These are phyloP conservation scores for Rhizopus stolonifer DNA, from an alignment of 371 early-diverging fungal species.

Conservation along the genomic window DNA sequence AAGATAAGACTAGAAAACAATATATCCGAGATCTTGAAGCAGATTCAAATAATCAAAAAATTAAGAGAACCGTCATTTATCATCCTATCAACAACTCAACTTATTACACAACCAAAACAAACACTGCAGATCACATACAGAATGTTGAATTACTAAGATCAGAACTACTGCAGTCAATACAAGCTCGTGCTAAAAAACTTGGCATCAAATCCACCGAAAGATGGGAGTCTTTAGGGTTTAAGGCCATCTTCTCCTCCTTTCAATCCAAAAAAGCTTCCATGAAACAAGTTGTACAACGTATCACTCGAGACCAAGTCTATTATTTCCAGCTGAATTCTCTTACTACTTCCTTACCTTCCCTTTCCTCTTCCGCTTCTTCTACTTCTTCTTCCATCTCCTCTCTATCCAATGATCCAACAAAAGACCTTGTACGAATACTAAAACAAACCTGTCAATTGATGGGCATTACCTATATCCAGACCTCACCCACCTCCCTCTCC, in stretches of 20 bases:
- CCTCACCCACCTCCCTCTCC: constrained; percentile 19
- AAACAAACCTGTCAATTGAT: constrained; percentile 42
- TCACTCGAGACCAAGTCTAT: constrained; percentile 37
- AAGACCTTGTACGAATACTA: constrained; percentile 31
- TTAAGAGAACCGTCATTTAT: constrained; percentile 34
- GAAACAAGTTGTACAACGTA: constrained; percentile 34
- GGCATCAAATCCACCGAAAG: constrained; percentile 39
- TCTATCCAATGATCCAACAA: constrained; percentile 14
- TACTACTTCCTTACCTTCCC: not conserved
- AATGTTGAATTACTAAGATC: constrained; percentile 42
- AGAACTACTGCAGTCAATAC: constrained; percentile 39
- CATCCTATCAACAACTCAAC: constrained; percentile 45
- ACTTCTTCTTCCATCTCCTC: constrained; percentile 29
- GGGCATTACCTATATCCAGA: constrained; percentile 42
- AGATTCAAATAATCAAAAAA: constrained; percentile 13
- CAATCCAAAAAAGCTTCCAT: constrained; percentile 15
- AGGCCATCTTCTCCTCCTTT: constrained; percentile 17
- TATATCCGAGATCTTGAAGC: constrained; percentile 15
- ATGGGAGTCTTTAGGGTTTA: constrained; percentile 30
- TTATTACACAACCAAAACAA: constrained; percentile 38
- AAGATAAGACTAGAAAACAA: constrained; percentile 19
- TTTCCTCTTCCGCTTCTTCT: constrained; percentile 28
- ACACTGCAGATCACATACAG: constrained; percentile 11
- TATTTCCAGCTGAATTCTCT: constrained; percentile 26
- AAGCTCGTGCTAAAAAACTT: constrained; percentile 26